Percentiles rank a stretch among this genome's conserved stretches.
Evolutionary conservation across 192 early-diverging fungal species (phyloP).

Genomic region (Coemansia sp.): DNA sequence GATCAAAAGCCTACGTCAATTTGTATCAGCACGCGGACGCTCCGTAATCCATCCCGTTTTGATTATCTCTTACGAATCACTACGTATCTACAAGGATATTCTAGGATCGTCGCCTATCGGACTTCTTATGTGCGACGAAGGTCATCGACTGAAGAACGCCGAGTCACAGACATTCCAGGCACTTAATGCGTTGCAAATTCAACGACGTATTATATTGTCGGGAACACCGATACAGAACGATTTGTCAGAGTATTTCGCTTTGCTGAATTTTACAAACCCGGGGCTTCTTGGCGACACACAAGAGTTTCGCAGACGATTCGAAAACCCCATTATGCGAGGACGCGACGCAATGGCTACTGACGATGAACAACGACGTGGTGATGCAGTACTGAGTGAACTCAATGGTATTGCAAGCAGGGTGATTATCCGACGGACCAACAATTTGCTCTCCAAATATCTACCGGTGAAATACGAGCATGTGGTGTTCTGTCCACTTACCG

Average conservation of each 20-base stretch:
- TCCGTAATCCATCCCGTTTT: constrained; percentile 85
- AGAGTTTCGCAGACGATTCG: constrained; percentile 92
- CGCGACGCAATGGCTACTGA: constrained; percentile 88
- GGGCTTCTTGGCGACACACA: constrained; percentile 80
- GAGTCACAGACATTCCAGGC: constrained; percentile 79
- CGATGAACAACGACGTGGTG: constrained; percentile 71
- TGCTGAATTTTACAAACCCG: constrained; percentile 95
- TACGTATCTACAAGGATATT: constrained; percentile 79
- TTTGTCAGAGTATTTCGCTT: constrained; percentile 87
- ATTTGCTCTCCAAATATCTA: constrained; percentile 94
- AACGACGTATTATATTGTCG: constrained; percentile 89
- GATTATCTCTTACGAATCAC: constrained; percentile 97
- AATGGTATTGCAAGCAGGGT: constrained; percentile 87
- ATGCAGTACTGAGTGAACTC: constrained; percentile 83
- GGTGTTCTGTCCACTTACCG: constrained; percentile 86
- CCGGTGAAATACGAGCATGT: constrained; percentile 98
- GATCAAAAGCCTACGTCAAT: constrained; percentile 71
- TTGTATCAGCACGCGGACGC: constrained; percentile 82
- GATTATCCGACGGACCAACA: constrained; percentile 96
- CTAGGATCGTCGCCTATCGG: constrained; percentile 83
- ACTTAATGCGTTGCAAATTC: constrained; percentile 81
- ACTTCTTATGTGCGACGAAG: constrained; percentile 95
- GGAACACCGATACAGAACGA: constrained; percentile 96
- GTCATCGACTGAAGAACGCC: constrained; percentile 92
- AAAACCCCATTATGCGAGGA: constrained; percentile 91